Conservation (phyloP, 306 rosid species). For the Dalbergia oliveri region DNA sequence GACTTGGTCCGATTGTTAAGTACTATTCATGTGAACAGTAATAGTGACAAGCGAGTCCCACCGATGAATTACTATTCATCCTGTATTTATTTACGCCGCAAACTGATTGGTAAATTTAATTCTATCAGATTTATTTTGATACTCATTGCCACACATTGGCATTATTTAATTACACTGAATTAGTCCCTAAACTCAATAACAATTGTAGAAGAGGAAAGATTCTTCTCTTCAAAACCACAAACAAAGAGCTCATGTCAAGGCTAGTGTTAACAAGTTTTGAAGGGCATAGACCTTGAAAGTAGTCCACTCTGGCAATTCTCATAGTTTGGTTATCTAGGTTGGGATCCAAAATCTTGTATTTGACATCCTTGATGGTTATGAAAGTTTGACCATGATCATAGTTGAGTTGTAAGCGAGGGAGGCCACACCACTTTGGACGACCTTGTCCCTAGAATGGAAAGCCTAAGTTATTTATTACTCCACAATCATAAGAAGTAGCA, state of each 20-base stretch:
- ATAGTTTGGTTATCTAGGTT: background rate
- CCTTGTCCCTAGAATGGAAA: slow-evolving; percentile 60
- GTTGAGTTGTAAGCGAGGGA: slow-evolving; percentile 44
- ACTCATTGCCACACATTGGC: no score
- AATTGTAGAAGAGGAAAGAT: slow-evolving; percentile 53
- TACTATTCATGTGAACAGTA: no score
- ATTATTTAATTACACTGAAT: no score
- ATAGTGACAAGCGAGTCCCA: no score
- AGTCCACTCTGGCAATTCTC: slow-evolving; percentile 53
- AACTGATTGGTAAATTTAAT: no score
- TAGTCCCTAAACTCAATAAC: no score
- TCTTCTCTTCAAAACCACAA: background rate
- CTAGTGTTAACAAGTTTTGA: slow-evolving; percentile 34
- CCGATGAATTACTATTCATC: no score
- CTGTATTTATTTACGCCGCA: no score
- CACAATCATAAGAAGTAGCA: slow-evolving; percentile 40
- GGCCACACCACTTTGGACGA: slow-evolving; percentile 57
- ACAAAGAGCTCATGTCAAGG: slow-evolving; percentile 48
- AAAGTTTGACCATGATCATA: slow-evolving; percentile 41
- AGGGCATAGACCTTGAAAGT: slow-evolving; percentile 43
- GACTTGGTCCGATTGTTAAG: no score
- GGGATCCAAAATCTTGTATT: slow-evolving; percentile 41
- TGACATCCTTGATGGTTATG: slow-evolving; percentile 46
- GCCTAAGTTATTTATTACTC: background rate
- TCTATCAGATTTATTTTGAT: no score